Evolutionary conservation across 2,329 filamentous ascomycete genomes (phyloP).

Genomic region (Penicillium frequentans): DNA sequence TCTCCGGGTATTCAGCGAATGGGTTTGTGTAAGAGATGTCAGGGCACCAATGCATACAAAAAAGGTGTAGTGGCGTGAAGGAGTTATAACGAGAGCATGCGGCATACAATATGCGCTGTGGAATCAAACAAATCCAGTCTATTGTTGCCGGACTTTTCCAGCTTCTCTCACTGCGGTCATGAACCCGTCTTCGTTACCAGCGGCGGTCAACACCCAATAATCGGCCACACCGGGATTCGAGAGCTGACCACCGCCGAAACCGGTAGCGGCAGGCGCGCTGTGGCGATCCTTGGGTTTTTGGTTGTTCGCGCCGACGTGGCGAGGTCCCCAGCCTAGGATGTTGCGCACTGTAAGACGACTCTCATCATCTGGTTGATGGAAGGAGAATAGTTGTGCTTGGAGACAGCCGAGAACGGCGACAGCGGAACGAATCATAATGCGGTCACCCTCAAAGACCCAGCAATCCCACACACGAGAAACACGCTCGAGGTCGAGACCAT

Average conservation of each 20-base stretch:
- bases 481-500: slow-evolving; percentile 53
- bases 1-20: slow-evolving; percentile 2
- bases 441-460: slow-evolving; percentile 62
- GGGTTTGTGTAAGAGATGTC: neutral
- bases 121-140: neutral
- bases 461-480: slow-evolving; percentile 61
- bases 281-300: slow-evolving; percentile 35
- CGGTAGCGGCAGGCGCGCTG: slow-evolving; percentile 35
- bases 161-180: slow-evolving; percentile 45
- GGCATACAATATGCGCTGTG: neutral
- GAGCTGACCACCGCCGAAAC: slow-evolving; percentile 38
- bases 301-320: slow-evolving; percentile 27
- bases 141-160: slow-evolving; percentile 37
- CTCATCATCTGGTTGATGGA: slow-evolving; percentile 39
- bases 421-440: slow-evolving; percentile 46
- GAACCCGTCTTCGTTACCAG: slow-evolving; percentile 44
- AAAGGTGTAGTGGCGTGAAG: neutral
- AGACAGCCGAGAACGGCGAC: slow-evolving; percentile 46
- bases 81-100: neutral
- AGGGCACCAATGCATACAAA: neutral
- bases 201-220: slow-evolving; percentile 42
- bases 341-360: slow-evolving; percentile 33
- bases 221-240: slow-evolving; percentile 38
- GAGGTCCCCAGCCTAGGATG: slow-evolving; percentile 40
- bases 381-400: slow-evolving; percentile 43